phyloP scores from a whole-genome alignment of 805 yeast species.

The Hanseniaspora valbyensis region DNA sequence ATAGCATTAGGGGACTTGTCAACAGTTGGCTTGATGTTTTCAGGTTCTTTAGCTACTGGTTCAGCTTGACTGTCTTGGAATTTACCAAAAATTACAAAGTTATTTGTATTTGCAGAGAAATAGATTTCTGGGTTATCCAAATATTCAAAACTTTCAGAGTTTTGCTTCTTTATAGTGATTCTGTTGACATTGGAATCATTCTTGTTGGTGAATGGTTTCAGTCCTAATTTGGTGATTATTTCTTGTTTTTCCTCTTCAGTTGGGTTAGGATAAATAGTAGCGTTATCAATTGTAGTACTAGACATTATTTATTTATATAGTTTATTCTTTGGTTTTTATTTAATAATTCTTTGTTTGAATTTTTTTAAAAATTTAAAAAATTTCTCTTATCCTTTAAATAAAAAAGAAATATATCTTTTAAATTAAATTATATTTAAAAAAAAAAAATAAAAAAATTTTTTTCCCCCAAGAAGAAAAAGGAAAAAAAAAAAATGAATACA shows the following conservation, averaged over 20 bases:
- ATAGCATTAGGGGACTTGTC: conserved; percentile 9
- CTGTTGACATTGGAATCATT: conserved; percentile 10
- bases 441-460: no score
- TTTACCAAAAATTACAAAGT: conserved; percentile 13
- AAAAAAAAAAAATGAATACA: not conserved
- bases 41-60: not conserved
- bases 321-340: not conserved
- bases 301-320: not conserved
- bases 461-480: not conserved
- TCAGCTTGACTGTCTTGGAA: conserved; percentile 9
- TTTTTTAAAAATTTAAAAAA: not conserved
- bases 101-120: conserved; percentile 8
- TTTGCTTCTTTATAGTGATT: conserved; percentile 15
- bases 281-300: conserved; percentile 8
- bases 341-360: not conserved
- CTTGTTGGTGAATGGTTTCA: conserved; percentile 13
- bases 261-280: conserved; percentile 14
- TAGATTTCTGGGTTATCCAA: conserved; percentile 14
- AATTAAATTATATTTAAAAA: no score
- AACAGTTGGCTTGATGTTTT: not conserved
- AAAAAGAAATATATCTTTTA: no score
- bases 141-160: conserved; percentile 11
- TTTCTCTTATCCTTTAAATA: no score
- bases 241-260: conserved; percentile 15
- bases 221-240: conserved; percentile 6